Conservation (phyloP, 495 filamentous ascomycete species). For the Talaromyces thailandensis region DNA sequence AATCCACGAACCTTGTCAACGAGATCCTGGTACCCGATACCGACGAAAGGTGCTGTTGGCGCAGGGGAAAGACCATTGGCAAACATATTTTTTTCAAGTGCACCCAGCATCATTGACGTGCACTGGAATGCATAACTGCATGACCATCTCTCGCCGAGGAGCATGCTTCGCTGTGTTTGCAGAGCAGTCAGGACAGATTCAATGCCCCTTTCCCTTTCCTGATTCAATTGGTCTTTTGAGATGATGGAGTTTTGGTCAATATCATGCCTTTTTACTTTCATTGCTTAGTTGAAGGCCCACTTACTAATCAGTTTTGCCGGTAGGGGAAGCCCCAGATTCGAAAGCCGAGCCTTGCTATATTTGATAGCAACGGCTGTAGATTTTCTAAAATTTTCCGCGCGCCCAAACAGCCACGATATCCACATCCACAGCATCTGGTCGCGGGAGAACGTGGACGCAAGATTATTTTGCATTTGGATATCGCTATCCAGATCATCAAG, state of each 20-base stretch:
- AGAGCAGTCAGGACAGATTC: not conserved
- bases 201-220: not conserved
- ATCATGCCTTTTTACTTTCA: too few relatives aligned
- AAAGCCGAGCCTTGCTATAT: not conserved
- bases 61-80: not conserved
- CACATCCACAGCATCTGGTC: constrained; percentile 21
- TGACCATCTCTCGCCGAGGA: not conserved
- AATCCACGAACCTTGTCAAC: not conserved
- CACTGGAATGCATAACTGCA: not conserved
- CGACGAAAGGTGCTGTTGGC: not conserved
- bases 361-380: constrained; percentile 2
- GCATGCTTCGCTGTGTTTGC: not conserved
- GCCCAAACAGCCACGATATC: constrained; percentile 18
- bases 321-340: not conserved
- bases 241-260: not conserved
- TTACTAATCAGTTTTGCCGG: not conserved
- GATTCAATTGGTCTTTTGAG: not conserved
- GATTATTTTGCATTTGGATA: too few relatives aligned
- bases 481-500: constrained; percentile 9
- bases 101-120: constrained; percentile 1
- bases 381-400: not conserved
- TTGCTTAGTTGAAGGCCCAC: not conserved
- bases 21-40: not conserved
- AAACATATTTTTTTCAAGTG: not conserved
- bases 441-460: not conserved